Evolutionary conservation across 106 monocot genomes (phyloP).

Genomic region (Apostasia shenzhenica): DNA sequence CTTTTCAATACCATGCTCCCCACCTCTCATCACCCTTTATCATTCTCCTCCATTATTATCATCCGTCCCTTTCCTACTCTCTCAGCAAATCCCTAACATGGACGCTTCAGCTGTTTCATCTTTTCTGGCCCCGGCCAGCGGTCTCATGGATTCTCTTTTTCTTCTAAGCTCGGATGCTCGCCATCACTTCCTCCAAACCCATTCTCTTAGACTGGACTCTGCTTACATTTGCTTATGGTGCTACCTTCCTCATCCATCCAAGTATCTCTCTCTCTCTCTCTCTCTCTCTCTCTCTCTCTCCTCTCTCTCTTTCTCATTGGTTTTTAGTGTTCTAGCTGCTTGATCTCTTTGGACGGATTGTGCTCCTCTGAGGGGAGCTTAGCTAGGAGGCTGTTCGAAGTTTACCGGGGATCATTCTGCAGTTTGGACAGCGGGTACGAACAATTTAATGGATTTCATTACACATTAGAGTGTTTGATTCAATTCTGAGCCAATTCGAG

Average conservation of each 20-base stretch:
- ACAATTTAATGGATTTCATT: no score
- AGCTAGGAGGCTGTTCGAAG: conserved; percentile 32
- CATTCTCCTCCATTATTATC: no score
- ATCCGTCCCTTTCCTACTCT: background rate
- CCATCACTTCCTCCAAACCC: conserved; percentile 24
- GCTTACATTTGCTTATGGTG: conserved; percentile 69
- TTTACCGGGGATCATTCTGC: conserved; percentile 31
- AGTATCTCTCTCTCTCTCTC: conserved; percentile 15
- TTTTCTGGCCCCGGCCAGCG: background rate
- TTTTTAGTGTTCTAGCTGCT: conserved; percentile 18
- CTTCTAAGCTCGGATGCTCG: conserved; percentile 30
- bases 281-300: background rate
- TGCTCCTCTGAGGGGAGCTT: conserved; percentile 11
- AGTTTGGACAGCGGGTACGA: conserved; percentile 36
- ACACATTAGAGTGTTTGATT: no score
- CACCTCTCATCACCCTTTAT: no score
- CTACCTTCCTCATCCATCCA: conserved; percentile 34
- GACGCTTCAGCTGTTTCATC: background rate
- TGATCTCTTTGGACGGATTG: conserved; percentile 51
- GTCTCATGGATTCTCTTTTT: conserved; percentile 52
- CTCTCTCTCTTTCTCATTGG: background rate
- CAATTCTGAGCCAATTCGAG: no score
- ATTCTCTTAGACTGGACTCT: conserved; percentile 29
- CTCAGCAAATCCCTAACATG: background rate
- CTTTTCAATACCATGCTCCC: no score